A percentile compares a stretch with the other conserved stretches of the same genome.
These are phyloP conservation scores for Aspergillus biplanus DNA, from an alignment of 495 filamentous ascomycete genomes.

Conservation along the genomic window DNA sequence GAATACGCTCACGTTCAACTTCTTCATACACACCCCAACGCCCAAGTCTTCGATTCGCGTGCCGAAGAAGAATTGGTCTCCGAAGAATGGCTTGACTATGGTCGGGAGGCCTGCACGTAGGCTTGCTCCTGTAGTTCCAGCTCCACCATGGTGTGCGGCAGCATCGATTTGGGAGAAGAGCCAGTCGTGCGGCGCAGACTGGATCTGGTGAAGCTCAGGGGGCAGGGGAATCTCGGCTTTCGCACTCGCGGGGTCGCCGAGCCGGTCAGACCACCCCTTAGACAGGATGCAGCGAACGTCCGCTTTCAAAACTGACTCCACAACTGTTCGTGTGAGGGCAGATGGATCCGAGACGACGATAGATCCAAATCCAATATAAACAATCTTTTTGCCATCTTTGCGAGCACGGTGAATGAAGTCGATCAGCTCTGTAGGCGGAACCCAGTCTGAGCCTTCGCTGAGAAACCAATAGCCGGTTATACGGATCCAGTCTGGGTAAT, in stretches of 20 bases:
- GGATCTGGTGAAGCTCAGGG: conserved; percentile 81
- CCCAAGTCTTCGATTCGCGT: conserved; percentile 87
- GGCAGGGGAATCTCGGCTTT: conserved; percentile 75
- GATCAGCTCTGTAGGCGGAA: conserved; percentile 71
- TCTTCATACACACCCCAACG: conserved; percentile 87
- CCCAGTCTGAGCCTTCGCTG: conserved; percentile 77
- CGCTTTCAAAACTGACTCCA: conserved; percentile 88
- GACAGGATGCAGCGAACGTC: conserved; percentile 94
- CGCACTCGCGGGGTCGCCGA: conserved; percentile 60
- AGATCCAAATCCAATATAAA: conserved; percentile 96
- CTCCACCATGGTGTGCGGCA: conserved; percentile 91
- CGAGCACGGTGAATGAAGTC: conserved; percentile 83
- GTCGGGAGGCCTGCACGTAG: conserved; percentile 91
- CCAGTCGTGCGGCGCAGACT: conserved; percentile 95
- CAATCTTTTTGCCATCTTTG: conserved; percentile 82
- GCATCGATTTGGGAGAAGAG: conserved; percentile 93
- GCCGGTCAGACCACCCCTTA: conserved; percentile 98
- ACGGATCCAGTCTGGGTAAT: conserved; percentile 97
- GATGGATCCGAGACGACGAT: conserved; percentile 92
- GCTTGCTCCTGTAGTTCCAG: conserved; percentile 94
- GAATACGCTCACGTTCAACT: conserved; percentile 81
- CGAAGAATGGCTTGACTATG: conserved; percentile 96
- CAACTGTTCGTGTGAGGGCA: conserved; percentile 84
- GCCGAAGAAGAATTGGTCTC: conserved; percentile 97
- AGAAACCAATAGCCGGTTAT: conserved; percentile 99